Percentiles rank a stretch among this genome's conserved stretches.
Conservation (phyloP, 768 basidiomycete species). For the Lentinula sp. region DNA sequence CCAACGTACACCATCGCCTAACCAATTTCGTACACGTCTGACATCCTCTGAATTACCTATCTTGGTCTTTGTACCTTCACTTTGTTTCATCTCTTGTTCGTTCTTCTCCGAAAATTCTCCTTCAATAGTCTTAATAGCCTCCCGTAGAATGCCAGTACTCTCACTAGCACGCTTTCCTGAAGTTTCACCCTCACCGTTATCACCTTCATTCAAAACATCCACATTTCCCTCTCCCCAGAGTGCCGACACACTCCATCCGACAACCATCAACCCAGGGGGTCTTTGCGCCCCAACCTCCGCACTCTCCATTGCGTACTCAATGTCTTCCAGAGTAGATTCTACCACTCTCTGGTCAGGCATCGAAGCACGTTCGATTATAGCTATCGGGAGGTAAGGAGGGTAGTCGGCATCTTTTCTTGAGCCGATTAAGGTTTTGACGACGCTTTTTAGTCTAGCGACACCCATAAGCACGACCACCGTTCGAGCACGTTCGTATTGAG, state of each 20-base stretch:
- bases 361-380: slow-evolving; percentile 92
- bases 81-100: background rate
- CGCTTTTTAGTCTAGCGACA: slow-evolving; percentile 74
- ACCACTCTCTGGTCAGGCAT: slow-evolving; percentile 89
- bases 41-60: slow-evolving; percentile 22
- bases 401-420: slow-evolving; percentile 41
- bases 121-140: background rate
- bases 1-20: slow-evolving; percentile 7
- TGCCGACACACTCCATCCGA: slow-evolving; percentile 87
- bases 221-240: slow-evolving; percentile 71
- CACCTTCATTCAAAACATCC: slow-evolving; percentile 55
- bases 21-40: background rate
- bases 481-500: slow-evolving; percentile 76
- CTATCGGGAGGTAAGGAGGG: slow-evolving; percentile 76
- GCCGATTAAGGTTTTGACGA: slow-evolving; percentile 55
- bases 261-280: slow-evolving; percentile 93
- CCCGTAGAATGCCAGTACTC: slow-evolving; percentile 19
- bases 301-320: slow-evolving; percentile 65
- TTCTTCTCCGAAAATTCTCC: background rate
- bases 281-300: slow-evolving; percentile 68
- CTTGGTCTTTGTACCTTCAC: background rate
- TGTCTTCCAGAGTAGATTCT: slow-evolving; percentile 66
- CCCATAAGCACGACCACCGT: slow-evolving; percentile 93
- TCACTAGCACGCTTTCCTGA: slow-evolving; percentile 71
- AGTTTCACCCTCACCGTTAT: slow-evolving; percentile 31